A percentile compares a stretch with the other conserved stretches of the same genome.
Conservation (phyloP, 2,329 filamentous ascomycete genomes). For the Zymoseptoria passerinii region DNA sequence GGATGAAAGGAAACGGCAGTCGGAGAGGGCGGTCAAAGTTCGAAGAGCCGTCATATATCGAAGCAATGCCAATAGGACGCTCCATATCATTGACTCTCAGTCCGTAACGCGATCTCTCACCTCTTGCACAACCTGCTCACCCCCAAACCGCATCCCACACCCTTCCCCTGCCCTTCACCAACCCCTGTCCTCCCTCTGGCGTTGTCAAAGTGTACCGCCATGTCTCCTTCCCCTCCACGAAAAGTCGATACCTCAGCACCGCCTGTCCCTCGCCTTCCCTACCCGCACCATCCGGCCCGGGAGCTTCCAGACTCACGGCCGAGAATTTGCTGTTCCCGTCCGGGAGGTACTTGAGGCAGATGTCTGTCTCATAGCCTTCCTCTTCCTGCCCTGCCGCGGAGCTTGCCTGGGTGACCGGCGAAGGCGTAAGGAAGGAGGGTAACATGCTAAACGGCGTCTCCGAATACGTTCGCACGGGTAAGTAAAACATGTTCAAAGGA, state of each 20-base stretch:
- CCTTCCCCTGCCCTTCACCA: slow-evolving; percentile 32
- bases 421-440: background rate
- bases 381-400: slow-evolving; percentile 9
- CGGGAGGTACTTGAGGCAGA: slow-evolving; percentile 77
- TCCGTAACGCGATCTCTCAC: too few relatives aligned
- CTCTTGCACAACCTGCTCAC: slow-evolving; percentile 6
- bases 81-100: too few relatives aligned
- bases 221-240: slow-evolving; percentile 67
- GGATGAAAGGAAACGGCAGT: too few relatives aligned
- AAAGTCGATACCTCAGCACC: slow-evolving; percentile 70
- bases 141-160: slow-evolving; percentile 42
- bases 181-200: slow-evolving; percentile 26
- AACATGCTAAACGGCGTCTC: slow-evolving; percentile 39
- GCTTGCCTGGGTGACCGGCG: too few relatives aligned
- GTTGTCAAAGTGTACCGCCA: slow-evolving; percentile 56
- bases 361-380: slow-evolving; percentile 63
- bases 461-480: slow-evolving; percentile 73
- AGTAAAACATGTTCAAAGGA: slow-evolving; percentile 87
- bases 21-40: too few relatives aligned
- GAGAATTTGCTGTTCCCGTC: slow-evolving; percentile 86
- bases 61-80: too few relatives aligned
- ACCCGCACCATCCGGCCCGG: slow-evolving; percentile 45
- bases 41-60: too few relatives aligned
- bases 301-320: slow-evolving; percentile 66
- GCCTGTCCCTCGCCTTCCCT: slow-evolving; percentile 42